Percentiles rank a stretch among this genome's conserved stretches.
Evolutionary conservation across 1,284 basidiomycete genomes (phyloP).

Genomic region (Marasmius fiardii): DNA sequence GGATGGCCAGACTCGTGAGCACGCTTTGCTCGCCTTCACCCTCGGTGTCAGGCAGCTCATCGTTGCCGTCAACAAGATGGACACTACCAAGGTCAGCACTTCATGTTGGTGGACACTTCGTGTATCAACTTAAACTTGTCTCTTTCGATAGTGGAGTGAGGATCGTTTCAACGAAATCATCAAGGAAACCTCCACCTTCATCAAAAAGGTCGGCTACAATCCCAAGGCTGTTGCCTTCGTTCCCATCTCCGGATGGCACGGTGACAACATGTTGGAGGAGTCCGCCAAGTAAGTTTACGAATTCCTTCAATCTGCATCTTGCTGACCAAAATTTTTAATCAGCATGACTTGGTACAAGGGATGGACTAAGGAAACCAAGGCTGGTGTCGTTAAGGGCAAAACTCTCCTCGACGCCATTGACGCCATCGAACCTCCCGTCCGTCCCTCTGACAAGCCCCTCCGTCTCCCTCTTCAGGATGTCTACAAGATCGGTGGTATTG

Average conservation of each 20-base stretch:
- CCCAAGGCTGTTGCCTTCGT: slow-evolving; percentile 98
- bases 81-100: slow-evolving; percentile 82
- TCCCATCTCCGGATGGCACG: slow-evolving; percentile 99
- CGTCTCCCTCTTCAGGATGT: slow-evolving; percentile 99
- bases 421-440: slow-evolving; percentile 95
- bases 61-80: slow-evolving; percentile 99
- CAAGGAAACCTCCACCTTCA: slow-evolving; percentile 99
- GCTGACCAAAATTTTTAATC: slow-evolving; percentile 12
- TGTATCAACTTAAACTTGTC: slow-evolving; percentile 1
- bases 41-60: slow-evolving; percentile 99
- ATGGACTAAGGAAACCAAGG: slow-evolving; percentile 96
- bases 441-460: slow-evolving; percentile 99
- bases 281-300: slow-evolving; percentile 71
- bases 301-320: not conserved
- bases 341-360: slow-evolving; percentile 99
- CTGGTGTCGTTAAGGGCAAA: slow-evolving; percentile 92
- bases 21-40: slow-evolving; percentile 99
- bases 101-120: slow-evolving; percentile 12
- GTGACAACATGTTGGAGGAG: slow-evolving; percentile 99
- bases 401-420: slow-evolving; percentile 99
- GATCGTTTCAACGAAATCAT: slow-evolving; percentile 99
- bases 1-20: slow-evolving; percentile 99
- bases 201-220: slow-evolving; percentile 99
- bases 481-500: slow-evolving; percentile 99
- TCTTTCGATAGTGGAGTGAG: slow-evolving; percentile 83